Conservation (phyloP, 2,329 filamentous ascomycete genomes). For the Tolypocladium amazonense region DNA sequence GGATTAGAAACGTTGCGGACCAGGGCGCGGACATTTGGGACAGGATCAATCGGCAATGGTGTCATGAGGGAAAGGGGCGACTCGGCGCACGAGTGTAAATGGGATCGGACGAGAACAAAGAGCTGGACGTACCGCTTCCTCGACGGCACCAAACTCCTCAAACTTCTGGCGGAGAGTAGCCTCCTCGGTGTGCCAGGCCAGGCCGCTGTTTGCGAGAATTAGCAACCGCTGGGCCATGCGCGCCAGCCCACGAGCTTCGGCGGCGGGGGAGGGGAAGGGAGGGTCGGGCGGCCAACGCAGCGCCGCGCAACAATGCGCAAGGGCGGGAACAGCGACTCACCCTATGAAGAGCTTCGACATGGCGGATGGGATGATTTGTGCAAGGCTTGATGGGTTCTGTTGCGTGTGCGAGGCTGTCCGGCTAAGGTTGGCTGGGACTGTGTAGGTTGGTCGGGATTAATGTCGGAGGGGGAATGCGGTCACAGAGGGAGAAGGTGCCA, state of each 20-base stretch:
- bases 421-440: neutral
- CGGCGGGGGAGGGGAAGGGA: neutral
- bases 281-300: neutral
- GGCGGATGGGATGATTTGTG: conserved; percentile 12
- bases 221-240: conserved; percentile 7
- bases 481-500: neutral
- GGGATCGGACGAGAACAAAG: neutral
- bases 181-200: conserved; percentile 98
- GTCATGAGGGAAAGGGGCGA: neutral
- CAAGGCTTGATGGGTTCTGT: conserved; percentile 2
- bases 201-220: conserved; percentile 51
- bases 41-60: neutral
- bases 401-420: neutral
- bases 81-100: neutral
- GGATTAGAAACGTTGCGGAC: conserved; percentile 9
- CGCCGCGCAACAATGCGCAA: neutral
- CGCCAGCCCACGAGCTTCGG: neutral
- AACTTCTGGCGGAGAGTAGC: conserved; percentile 79
- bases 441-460: neutral
- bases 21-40: conserved; percentile 4
- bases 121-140: conserved; percentile 75
- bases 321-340: conserved; percentile 39
- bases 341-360: conserved; percentile 97
- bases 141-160: conserved; percentile 78
- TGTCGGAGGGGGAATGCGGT: neutral